phyloP scores from a whole-genome alignment of 257 asterid genomes.

The Haberlea rhodopensis region DNA sequence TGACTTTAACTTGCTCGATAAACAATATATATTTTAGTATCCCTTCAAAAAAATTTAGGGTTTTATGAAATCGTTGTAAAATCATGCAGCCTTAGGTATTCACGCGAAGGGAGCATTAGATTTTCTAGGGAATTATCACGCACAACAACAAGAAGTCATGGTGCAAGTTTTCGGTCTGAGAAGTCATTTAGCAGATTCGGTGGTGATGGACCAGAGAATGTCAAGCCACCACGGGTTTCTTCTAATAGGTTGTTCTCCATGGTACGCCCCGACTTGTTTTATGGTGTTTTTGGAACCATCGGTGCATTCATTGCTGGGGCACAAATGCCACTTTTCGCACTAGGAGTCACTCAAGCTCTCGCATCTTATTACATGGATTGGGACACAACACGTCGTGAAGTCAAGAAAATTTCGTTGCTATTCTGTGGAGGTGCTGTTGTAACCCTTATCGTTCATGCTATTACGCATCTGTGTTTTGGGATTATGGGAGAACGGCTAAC shows the following conservation, averaged over 20 bases:
- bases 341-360: constrained; percentile 95
- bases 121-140: constrained; percentile 78
- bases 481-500: constrained; percentile 93
- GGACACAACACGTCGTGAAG: constrained; percentile 81
- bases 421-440: constrained; percentile 82
- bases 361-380: constrained; percentile 97
- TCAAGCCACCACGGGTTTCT: constrained; percentile 44
- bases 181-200: constrained; percentile 64
- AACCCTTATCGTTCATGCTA: constrained; percentile 75
- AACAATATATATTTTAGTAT: too few relatives aligned
- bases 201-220: constrained; percentile 54
- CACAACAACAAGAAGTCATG: constrained; percentile 71
- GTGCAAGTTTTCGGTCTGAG: constrained; percentile 94
- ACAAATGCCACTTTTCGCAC: constrained; percentile 92
- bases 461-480: constrained; percentile 77
- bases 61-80: too few relatives aligned
- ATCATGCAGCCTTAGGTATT: constrained; percentile 51
- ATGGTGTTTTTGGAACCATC: constrained; percentile 70
- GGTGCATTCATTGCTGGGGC: constrained; percentile 89
- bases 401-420: constrained; percentile 74
- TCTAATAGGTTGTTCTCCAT: constrained; percentile 67
- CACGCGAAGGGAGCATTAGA: constrained; percentile 75
- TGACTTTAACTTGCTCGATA: background rate
- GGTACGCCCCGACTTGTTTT: constrained; percentile 88
- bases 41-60: too few relatives aligned